Evolutionary conservation across 371 early-diverging fungal species (phyloP).

Genomic region (Actinomortierella ambigua): DNA sequence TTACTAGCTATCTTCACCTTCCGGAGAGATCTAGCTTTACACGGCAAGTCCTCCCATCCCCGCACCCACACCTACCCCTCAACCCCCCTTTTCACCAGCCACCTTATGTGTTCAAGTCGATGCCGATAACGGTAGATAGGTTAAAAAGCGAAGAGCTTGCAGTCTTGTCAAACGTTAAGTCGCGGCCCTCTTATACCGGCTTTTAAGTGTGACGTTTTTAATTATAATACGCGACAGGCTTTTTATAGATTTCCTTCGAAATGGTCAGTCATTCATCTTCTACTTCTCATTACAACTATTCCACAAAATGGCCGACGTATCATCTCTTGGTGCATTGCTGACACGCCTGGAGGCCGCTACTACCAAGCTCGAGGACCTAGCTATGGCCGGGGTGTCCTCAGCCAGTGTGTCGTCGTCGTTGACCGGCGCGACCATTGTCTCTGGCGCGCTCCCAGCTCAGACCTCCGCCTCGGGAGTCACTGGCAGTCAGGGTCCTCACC

Average conservation of each 20-base stretch:
- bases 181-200: too few species aligned
- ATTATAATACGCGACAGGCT: too few species aligned
- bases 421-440: constrained; percentile 39
- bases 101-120: too few species aligned
- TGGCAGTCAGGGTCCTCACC: constrained; percentile 31
- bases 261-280: not conserved
- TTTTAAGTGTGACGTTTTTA: too few species aligned
- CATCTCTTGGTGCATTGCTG: constrained; percentile 71
- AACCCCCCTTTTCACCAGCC: too few species aligned
- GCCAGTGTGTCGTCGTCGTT: constrained; percentile 52
- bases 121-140: too few species aligned
- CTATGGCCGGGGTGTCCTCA: constrained; percentile 61
- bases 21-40: too few species aligned
- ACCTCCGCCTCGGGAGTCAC: constrained; percentile 26
- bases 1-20: too few species aligned
- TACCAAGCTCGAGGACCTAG: constrained; percentile 80
- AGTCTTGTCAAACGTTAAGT: too few species aligned
- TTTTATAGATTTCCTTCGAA: not conserved
- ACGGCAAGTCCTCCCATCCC: too few species aligned
- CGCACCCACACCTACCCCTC: too few species aligned
- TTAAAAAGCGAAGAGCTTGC: too few species aligned
- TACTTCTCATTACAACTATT: not conserved
- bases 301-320: constrained; percentile 62
- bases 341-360: constrained; percentile 89
- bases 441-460: constrained; percentile 38